A percentile compares a stretch with the other conserved stretches of the same genome.
These are phyloP conservation scores for Acmispon strigosus DNA, from an alignment of 306 rosid genomes.

Conservation along the genomic window DNA sequence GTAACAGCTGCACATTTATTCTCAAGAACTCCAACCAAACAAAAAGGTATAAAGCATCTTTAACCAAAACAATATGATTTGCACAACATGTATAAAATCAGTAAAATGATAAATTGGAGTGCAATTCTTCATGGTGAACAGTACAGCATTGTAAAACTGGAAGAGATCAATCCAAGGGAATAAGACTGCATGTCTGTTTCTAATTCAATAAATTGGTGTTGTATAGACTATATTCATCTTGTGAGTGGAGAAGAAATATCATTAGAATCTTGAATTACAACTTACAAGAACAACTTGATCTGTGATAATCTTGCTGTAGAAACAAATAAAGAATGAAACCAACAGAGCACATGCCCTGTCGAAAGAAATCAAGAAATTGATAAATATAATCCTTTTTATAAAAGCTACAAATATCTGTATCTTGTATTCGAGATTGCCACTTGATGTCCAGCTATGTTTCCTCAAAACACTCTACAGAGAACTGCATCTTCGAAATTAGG, in stretches of 20 bases:
- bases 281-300: not conserved
- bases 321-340: not conserved
- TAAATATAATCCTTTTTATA: not conserved
- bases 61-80: not conserved
- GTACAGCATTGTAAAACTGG: conserved; percentile 1
- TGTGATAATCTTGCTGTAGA: not conserved
- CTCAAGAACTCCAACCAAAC: not conserved
- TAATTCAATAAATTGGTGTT: conserved; percentile 9
- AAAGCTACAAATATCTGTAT: not conserved
- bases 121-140: too few relatives aligned
- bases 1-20: not conserved
- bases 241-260: conserved; percentile 11
- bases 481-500: not conserved
- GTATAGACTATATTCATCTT: not conserved
- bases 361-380: not conserved
- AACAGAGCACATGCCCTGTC: not conserved
- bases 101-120: not conserved
- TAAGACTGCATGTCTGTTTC: conserved; percentile 12
- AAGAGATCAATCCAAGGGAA: not conserved
- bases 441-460: not conserved
- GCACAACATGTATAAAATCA: not conserved
- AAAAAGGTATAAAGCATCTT: not conserved
- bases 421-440: not conserved
- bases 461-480: not conserved
- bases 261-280: not conserved